A percentile compares a stretch with the other conserved stretches of the same genome.
Conservation (phyloP, 2,329 filamentous ascomycete species). For the Penicillium fuscoglaucum region DNA sequence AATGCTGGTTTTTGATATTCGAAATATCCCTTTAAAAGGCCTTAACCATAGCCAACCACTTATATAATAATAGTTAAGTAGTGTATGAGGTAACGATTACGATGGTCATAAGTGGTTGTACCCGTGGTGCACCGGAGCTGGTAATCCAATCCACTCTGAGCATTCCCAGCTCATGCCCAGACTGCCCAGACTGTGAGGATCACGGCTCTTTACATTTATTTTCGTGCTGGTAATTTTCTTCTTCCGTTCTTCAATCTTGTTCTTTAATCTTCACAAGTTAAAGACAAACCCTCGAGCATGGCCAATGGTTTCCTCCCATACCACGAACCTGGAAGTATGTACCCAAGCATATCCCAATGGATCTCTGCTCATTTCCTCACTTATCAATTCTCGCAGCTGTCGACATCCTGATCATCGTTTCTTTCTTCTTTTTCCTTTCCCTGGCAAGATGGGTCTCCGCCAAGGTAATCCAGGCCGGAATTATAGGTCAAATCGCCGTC, state of each 20-base stretch:
- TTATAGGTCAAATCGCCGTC: conserved; percentile 51
- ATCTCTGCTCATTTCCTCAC: conserved; percentile 1
- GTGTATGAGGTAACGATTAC: background rate
- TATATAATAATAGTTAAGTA: no score
- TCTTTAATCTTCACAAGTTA: background rate
- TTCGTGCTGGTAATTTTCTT: background rate
- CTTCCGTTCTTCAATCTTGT: background rate
- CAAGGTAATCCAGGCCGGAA: conserved; percentile 46
- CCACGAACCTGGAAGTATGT: conserved; percentile 42
- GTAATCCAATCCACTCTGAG: background rate
- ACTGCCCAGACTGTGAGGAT: background rate
- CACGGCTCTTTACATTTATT: background rate
- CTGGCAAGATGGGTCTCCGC: conserved; percentile 46
- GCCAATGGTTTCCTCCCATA: conserved; percentile 40
- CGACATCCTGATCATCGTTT: conserved; percentile 45
- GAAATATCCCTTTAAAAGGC: no score
- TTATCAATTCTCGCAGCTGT: conserved; percentile 33
- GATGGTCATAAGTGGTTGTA: background rate
- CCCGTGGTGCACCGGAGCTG: background rate
- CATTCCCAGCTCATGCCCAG: background rate
- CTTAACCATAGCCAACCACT: no score
- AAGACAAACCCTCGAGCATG: conserved; percentile 8
- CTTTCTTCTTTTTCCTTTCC: conserved; percentile 49
- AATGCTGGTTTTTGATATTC: no score
- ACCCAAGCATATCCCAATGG: conserved; percentile 2